Evolutionary conservation across 495 filamentous ascomycete genomes (phyloP).

Genomic region (Tuber brumale): DNA sequence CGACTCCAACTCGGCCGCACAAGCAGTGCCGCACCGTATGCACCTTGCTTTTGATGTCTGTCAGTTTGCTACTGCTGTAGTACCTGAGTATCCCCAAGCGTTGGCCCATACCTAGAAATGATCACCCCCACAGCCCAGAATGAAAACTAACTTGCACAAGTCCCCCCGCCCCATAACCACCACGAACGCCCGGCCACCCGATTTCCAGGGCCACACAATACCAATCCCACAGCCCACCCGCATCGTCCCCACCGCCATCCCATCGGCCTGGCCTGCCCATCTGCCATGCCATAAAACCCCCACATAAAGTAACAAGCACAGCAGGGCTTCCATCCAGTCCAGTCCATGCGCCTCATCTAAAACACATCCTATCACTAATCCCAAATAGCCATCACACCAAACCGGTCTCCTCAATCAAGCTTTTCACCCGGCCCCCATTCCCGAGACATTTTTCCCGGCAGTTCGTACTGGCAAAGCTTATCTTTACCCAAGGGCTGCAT

Average conservation of each 20-base stretch:
- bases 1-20: too few species aligned
- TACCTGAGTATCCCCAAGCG: not conserved
- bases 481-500: not conserved
- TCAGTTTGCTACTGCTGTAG: not conserved
- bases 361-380: not conserved
- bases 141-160: not conserved
- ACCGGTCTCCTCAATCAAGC: not conserved
- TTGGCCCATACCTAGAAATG: not conserved
- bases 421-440: not conserved
- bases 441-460: not conserved
- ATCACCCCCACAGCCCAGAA: not conserved
- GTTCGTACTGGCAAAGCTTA: not conserved
- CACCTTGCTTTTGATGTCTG: not conserved
- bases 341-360: not conserved
- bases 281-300: not conserved
- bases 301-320: not conserved
- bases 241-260: not conserved
- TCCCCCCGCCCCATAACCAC: not conserved
- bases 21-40: not conserved
- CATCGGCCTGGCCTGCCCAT: not conserved
- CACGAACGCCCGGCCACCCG: not conserved
- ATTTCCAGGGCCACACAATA: not conserved
- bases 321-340: not conserved
- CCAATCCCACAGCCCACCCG: not conserved
- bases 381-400: not conserved